Base-by-base conservation (phyloP, 2,329 filamentous ascomycete genomes). In the Microcyclosporella mali region DNA sequence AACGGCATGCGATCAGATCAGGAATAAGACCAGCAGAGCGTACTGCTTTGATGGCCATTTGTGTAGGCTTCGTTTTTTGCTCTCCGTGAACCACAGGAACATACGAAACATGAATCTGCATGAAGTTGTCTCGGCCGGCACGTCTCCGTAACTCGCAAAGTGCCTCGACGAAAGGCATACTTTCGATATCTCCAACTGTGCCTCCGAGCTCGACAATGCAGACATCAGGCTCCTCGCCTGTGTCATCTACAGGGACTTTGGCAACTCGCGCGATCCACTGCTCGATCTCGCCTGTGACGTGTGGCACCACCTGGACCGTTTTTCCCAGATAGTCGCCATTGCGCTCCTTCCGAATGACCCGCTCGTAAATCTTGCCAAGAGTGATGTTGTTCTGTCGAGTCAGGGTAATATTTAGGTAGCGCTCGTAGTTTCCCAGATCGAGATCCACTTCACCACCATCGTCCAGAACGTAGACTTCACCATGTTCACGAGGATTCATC, bases 61-160 rank as follows among this genome's bases (percentile, higher is more conserved):
- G 92, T 0, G 92, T 98, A 0, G 92, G 92, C 71, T 97, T 97
- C 8, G 89, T 97, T 78, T 97, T 97, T 66, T 94, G 82, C 72
- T 97, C 83, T 27, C 78, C 77, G 47, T 75, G 68, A 30, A 83
- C 77, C 27, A 90, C 77, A 1, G 89, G 92, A 27, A 97, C 83
- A 56, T 89, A 86, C 3, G 85, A 88, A 49, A 95, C 90, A 66
- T 88, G 83, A 53, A 95, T 94, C 63, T 88, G 84, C 62, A 89
- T 70, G 65, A 95, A 94, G 69, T 94, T 90, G 61, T 80, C 77
- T 60, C 79, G 81, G 55, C 85, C 85, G 17, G 78, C 81, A 50
- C 81, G 76, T 54, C 84, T 74, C 54, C 82, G 76, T 51, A 95
- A 73, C 68, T 94, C 87, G 39, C 79, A 81, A 65, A 95, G 73